Evolutionary conservation across 176 grass and related monocot genomes (phyloP), one percentile per base, ranked within the genome.

Genomic region (Juncus inflexus): DNA sequence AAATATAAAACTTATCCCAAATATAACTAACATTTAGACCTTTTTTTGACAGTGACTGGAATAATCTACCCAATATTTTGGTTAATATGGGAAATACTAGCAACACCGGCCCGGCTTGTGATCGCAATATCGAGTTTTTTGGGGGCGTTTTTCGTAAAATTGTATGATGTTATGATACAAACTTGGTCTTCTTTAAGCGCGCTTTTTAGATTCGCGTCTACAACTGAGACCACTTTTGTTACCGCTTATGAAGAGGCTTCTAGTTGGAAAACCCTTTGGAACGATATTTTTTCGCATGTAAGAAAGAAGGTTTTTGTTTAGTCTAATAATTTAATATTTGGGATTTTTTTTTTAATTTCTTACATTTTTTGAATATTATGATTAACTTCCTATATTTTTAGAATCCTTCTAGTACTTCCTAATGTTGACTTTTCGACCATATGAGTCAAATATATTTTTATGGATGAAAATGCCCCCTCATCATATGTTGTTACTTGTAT

Each of bases 211-310:
- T 68, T 90, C 13, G 84, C 85, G 61, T 69, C 83, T 70, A 77
- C 90, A 77, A 80, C 84, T 0, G 87, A 87, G 78, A 74, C 72
- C 9, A 59, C 67, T 28, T 56, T 71, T 74, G 86, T 51, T 82
- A 81, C 49, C 80, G 78, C 42, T 15, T 74, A 12, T 78, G 79
- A 3, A 71, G 91, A 90, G 55, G 84, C 81, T 15, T 87, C 87
- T 28, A 70, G 77, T 8, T 76, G 86, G 69, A 78, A 80, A 49
- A 59, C 65, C 1, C 67, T 96, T 11, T 96, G 91, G 91, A 87
- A 96, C 47, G 87, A 96, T 40, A 87, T 96, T 75, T 90, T 96
- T 60, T 96, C 91, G 0, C 91, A 90, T 77, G 88, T 90, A 14
- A 7, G 7, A 64, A 14, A 7, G 7, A 64, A 52, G 15, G 37